phyloP scores from a whole-genome alignment of 2,329 filamentous ascomycete genomes.

The Grosmannia serpens region DNA sequence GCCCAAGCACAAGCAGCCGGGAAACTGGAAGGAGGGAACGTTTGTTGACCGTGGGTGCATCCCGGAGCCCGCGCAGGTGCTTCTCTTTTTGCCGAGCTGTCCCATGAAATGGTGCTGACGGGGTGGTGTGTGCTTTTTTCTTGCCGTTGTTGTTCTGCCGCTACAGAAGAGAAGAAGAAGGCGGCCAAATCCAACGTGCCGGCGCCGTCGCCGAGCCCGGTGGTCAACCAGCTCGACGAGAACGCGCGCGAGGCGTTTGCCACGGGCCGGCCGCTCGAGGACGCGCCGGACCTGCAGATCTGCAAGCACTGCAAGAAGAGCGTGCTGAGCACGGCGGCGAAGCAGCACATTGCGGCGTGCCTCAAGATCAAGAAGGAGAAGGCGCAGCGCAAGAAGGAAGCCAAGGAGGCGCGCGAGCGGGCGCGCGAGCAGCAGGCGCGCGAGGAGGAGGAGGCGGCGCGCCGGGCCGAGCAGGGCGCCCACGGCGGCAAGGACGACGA shows the following conservation, averaged over 20 bases:
- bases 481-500: conserved; percentile 28
- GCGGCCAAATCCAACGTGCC: conserved; percentile 29
- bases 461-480: conserved; percentile 37
- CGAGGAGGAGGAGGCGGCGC: conserved; percentile 44
- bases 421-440: conserved; percentile 49
- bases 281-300: conserved; percentile 64
- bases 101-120: neutral
- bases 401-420: conserved; percentile 57
- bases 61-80: too few relatives aligned
- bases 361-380: conserved; percentile 76
- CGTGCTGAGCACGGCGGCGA: conserved; percentile 62
- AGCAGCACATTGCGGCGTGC: conserved; percentile 73
- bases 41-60: conserved; percentile 44
- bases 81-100: neutral
- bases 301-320: conserved; percentile 96
- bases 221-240: conserved; percentile 62
- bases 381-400: conserved; percentile 65
- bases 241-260: conserved; percentile 67
- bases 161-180: conserved; percentile 41
- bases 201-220: conserved; percentile 38
- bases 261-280: conserved; percentile 70
- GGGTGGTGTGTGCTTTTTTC: too few relatives aligned
- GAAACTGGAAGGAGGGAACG: conserved; percentile 61
- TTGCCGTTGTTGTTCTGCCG: neutral
- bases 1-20: conserved; percentile 53